Conservation (phyloP, 2,329 filamentous ascomycete species). For the Cladosporium sp. region DNA sequence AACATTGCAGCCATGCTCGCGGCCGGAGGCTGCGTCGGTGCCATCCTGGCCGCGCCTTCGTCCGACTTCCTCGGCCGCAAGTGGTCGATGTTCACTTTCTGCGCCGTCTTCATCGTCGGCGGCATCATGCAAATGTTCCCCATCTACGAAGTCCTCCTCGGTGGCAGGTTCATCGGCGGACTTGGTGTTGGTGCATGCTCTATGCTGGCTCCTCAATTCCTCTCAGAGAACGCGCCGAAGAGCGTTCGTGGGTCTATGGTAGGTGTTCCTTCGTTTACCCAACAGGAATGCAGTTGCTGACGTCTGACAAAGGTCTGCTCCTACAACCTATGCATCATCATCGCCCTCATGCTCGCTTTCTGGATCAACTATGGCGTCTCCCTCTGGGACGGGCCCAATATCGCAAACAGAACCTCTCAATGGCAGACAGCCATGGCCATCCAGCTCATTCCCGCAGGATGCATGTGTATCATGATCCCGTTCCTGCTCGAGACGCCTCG, state of each 20-base stretch:
- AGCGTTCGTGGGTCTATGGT: slow-evolving; percentile 62
- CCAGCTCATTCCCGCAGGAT: slow-evolving; percentile 38
- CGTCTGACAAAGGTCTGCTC: slow-evolving; percentile 54
- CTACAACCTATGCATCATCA: slow-evolving; percentile 21
- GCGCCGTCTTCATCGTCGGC: slow-evolving; percentile 41
- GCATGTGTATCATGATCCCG: slow-evolving; percentile 34
- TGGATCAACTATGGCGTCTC: slow-evolving; percentile 41
- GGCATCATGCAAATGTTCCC: slow-evolving; percentile 34
- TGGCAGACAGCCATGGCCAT: slow-evolving; percentile 60
- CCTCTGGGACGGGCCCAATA: slow-evolving; percentile 29
- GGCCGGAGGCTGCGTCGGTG: slow-evolving; percentile 36
- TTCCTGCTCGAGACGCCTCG: slow-evolving; percentile 34
- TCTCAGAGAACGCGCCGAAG: slow-evolving; percentile 49
- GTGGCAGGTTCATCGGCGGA: slow-evolving; percentile 35
- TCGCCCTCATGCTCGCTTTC: slow-evolving; percentile 48
- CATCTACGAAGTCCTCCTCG: slow-evolving; percentile 31
- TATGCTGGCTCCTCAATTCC: slow-evolving; percentile 36
- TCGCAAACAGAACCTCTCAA: slow-evolving; percentile 47
- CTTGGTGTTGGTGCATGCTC: slow-evolving; percentile 36
- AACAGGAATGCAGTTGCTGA: slow-evolving; percentile 53
- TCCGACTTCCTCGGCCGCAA: slow-evolving; percentile 48
- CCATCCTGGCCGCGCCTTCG: slow-evolving; percentile 41
- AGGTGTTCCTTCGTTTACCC: slow-evolving; percentile 33
- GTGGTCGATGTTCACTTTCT: slow-evolving; percentile 45
- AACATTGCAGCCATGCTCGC: slow-evolving; percentile 37